Conservation (phyloP, 2,329 filamentous ascomycete species). For the Ascochyta clinopodiicola region DNA sequence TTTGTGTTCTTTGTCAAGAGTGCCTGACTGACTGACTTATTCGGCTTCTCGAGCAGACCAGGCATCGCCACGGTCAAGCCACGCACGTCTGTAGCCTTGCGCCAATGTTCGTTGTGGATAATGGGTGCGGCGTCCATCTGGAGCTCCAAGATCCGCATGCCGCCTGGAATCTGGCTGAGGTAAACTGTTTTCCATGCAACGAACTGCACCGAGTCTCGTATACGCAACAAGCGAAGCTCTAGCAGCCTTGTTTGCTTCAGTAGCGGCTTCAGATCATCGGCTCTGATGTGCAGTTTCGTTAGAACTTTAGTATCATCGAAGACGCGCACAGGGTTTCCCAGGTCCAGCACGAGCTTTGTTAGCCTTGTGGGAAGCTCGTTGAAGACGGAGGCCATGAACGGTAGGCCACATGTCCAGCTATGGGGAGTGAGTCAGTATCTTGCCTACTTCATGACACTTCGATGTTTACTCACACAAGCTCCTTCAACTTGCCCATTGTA, state of each 20-base stretch:
- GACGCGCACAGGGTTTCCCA: conserved; percentile 31
- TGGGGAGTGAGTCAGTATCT: background rate
- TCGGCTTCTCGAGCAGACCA: conserved; percentile 23
- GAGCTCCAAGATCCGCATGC: conserved; percentile 36
- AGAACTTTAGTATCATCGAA: conserved; percentile 17
- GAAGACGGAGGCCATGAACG: conserved; percentile 35
- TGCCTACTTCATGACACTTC: background rate
- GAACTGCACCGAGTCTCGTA: conserved; percentile 36
- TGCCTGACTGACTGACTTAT: conserved; percentile 32
- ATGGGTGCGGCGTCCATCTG: conserved; percentile 37
- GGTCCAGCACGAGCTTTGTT: conserved; percentile 38
- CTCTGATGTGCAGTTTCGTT: conserved; percentile 31
- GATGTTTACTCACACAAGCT: conserved; percentile 35
- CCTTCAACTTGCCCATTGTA: conserved; percentile 30
- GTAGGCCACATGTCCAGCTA: conserved; percentile 40
- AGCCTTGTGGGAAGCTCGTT: conserved; percentile 28
- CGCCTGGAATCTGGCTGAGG: conserved; percentile 25
- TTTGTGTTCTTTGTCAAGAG: background rate
- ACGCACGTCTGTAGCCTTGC: conserved; percentile 28
- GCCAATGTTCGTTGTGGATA: conserved; percentile 33
- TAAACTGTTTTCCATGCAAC: conserved; percentile 43
- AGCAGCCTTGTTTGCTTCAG: conserved; percentile 29
- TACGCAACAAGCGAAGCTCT: conserved; percentile 38
- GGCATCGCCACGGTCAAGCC: conserved; percentile 29
- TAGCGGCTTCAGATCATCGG: conserved; percentile 34